Base-by-base conservation (phyloP, 768 basidiomycete genomes). In the Fibroporia radiculosa region DNA sequence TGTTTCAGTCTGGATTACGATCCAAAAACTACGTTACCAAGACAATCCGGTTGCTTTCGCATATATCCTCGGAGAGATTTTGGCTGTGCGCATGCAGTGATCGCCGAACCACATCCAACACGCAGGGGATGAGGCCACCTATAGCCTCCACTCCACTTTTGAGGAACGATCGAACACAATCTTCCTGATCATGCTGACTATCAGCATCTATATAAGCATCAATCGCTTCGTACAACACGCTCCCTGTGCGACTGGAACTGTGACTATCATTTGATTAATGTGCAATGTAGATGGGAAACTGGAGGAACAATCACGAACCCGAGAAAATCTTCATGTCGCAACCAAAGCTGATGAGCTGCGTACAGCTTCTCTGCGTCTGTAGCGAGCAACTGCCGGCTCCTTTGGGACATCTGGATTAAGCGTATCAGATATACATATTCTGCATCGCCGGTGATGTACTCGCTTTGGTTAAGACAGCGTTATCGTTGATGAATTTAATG, bases 401-500 rank as follows among this genome's bases (percentile, higher is more conserved):
- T 62, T 67, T 89, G 89, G 6, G 92, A 84, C 62, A 95, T 82
- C 90, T 93, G 55, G 18, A 34, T 19, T 20, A n/a, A 23, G n/a
- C n/a, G n/a, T 16, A 19, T 36, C 23, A 34, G 8, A 14, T 33
- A 10, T 28, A 23, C 8, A 22, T 16, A 35, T 33, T 3, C 19
- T 7, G 31, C 20, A n/a, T n/a, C 19, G 19, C 19, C 10, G 4
- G 4, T 20, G 31, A 36, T 31, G n/a, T 12, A 44, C 65, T 51
- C 25, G 86, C 91, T 72, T 87, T 90, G 29, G 67, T 68, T 27
- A 93, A 67, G 4, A 83, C 82, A 0, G 76, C 82, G 60, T 95
- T 95, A 42, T 88, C 82, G 35, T 91, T 87, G 56, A 96, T 86
- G 60, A 92, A 95, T 20, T 73, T 74, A 52, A 95, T 87, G n/a